These are phyloP conservation scores for Claviceps fusiformis DNA, from an alignment of 2,329 filamentous ascomycete genomes.

Conservation along the genomic window DNA sequence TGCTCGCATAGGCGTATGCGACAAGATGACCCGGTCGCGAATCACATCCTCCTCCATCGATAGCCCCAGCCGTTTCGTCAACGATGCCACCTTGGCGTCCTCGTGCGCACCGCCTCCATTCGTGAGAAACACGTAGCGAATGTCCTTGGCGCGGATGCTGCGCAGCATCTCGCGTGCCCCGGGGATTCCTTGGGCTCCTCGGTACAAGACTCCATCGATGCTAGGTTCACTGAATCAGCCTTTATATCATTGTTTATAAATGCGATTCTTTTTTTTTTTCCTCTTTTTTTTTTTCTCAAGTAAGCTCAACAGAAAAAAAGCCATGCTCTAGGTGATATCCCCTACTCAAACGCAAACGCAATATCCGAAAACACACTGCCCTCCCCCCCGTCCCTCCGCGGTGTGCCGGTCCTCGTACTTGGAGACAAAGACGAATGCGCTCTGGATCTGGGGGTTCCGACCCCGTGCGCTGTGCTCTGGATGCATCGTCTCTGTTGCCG, in stretches of 20 bases:
- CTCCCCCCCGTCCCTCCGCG: slow-evolving; percentile 4
- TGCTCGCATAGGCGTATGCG: slow-evolving; percentile 73
- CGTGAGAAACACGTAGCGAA: slow-evolving; percentile 89
- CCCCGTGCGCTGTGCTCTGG: neutral
- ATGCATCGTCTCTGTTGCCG: slow-evolving; percentile 1
- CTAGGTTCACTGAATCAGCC: slow-evolving; percentile 15
- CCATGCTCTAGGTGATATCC: neutral
- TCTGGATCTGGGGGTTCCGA: too few species aligned
- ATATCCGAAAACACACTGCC: slow-evolving; percentile 18
- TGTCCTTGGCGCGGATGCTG: slow-evolving; percentile 57
- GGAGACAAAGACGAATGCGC: neutral
- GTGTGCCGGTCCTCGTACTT: neutral
- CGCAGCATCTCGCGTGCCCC: slow-evolving; percentile 61
- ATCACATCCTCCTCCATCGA: slow-evolving; percentile 20
- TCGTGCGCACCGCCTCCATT: slow-evolving; percentile 89
- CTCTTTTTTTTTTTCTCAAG: neutral
- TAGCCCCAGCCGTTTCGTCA: slow-evolving; percentile 20
- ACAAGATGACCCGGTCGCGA: slow-evolving; percentile 46
- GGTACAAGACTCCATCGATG: slow-evolving; percentile 91
- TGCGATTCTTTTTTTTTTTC: neutral
- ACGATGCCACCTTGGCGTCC: slow-evolving; percentile 21
- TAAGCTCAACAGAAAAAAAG: neutral
- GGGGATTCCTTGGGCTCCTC: slow-evolving; percentile 64
- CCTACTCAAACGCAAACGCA: slow-evolving; percentile 26
- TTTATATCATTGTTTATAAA: neutral